These are phyloP conservation scores for Chloris gayana DNA, from an alignment of 176 grass and related monocot species.

Conservation along the genomic window DNA sequence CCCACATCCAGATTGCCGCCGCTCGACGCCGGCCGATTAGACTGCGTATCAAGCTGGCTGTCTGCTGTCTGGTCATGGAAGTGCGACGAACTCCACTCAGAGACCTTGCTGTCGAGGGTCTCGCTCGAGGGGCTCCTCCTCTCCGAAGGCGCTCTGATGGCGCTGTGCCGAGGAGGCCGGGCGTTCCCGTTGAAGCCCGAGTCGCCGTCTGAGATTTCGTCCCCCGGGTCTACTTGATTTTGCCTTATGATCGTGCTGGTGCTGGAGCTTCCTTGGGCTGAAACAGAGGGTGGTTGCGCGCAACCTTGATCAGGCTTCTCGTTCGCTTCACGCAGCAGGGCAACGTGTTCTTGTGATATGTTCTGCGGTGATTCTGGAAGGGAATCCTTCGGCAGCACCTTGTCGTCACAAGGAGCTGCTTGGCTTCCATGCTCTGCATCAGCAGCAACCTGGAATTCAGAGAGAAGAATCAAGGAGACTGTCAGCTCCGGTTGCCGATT, in stretches of 20 bases:
- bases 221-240: background rate
- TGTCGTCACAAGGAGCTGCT: background rate
- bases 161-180: background rate
- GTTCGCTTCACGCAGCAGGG: constrained; percentile 30
- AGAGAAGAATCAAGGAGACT: background rate
- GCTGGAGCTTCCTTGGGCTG: constrained; percentile 35
- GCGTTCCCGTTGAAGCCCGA: constrained; percentile 29
- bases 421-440: constrained; percentile 30
- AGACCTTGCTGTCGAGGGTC: constrained; percentile 42
- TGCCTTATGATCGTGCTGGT: constrained; percentile 20
- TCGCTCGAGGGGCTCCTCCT: constrained; percentile 54
- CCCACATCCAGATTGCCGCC: constrained; percentile 34
- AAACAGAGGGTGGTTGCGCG: constrained; percentile 9
- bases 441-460: constrained; percentile 34
- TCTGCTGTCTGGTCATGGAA: constrained; percentile 44
- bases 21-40: constrained; percentile 27
- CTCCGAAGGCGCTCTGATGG: constrained; percentile 41
- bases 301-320: constrained; percentile 2
- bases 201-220: constrained; percentile 44
- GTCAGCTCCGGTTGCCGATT: background rate
- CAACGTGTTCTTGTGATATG: background rate
- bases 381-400: constrained; percentile 1
- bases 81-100: constrained; percentile 43
- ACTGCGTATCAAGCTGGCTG: constrained; percentile 27
- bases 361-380: constrained; percentile 34